A percentile compares a stretch with the other conserved stretches of the same genome.
phyloP scores from a whole-genome alignment of 331 rosid species.

The Dryas integrifolia region DNA sequence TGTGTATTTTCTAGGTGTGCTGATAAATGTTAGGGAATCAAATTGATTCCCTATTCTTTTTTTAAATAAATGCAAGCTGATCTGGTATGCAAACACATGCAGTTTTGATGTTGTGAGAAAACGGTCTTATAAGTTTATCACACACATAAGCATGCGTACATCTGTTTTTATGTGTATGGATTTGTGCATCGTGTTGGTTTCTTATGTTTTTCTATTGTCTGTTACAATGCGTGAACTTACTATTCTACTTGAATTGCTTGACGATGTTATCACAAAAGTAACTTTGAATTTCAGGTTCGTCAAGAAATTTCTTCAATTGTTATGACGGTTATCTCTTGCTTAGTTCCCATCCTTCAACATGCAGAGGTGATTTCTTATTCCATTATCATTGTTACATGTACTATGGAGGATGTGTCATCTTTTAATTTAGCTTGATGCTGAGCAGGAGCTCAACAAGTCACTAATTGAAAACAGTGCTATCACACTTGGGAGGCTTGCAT shows the following conservation, averaged over 20 bases:
- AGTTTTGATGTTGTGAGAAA: constrained; percentile 1
- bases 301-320: constrained; percentile 89
- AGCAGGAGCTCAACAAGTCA: constrained; percentile 81
- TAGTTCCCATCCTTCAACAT: constrained; percentile 89
- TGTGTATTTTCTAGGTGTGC: neutral
- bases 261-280: constrained; percentile 5
- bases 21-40: neutral
- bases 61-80: neutral
- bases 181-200: constrained; percentile 9
- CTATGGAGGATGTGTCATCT: constrained; percentile 17
- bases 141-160: neutral
- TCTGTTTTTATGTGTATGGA: neutral
- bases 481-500: constrained; percentile 98
- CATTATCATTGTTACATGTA: constrained; percentile 6
- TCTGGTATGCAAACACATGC: neutral
- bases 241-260: neutral
- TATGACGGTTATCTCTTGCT: constrained; percentile 67
- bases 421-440: constrained; percentile 29
- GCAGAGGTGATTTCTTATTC: constrained; percentile 56
- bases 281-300: constrained; percentile 64
- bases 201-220: constrained; percentile 1
- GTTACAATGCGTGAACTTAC: neutral
- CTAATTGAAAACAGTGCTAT: constrained; percentile 93
- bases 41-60: neutral
- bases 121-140: neutral